Conservation (phyloP, 192 early-diverging fungal genomes). For the Backusella macrospora region DNA sequence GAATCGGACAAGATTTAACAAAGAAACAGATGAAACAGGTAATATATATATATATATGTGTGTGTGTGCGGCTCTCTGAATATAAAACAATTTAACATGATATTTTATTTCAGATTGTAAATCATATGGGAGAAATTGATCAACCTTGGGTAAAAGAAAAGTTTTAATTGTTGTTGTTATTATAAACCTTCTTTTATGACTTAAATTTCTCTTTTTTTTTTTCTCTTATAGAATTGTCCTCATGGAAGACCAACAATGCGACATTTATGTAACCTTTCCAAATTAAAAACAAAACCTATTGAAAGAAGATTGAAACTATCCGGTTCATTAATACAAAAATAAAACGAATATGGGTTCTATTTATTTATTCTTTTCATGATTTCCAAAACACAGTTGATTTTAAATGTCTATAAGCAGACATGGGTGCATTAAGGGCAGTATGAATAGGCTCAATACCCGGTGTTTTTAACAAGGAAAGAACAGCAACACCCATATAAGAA, state of each 20-base stretch:
- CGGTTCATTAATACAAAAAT: constrained; percentile 6
- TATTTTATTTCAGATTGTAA: constrained; percentile 61
- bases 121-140: constrained; percentile 80
- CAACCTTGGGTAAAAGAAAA: constrained; percentile 81
- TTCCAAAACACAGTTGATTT: constrained; percentile 47
- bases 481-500: constrained; percentile 83
- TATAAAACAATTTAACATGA: not conserved
- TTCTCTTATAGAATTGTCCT: constrained; percentile 78
- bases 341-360: not conserved
- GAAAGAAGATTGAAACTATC: not conserved
- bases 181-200: not conserved
- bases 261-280: constrained; percentile 62
- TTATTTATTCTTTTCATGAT: not conserved
- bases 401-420: constrained; percentile 38
- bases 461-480: constrained; percentile 59
- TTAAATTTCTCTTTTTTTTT: not conserved
- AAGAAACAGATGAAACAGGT: constrained; percentile 71
- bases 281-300: not conserved
- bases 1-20: constrained; percentile 88
- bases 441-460: constrained; percentile 53
- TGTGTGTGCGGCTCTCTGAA: not conserved
- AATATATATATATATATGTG: not conserved
- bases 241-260: constrained; percentile 96
- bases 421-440: constrained; percentile 60
- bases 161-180: not conserved